These are phyloP conservation scores for Zalaria sp. DNA, from an alignment of 2,329 filamentous ascomycete species.

Conservation along the genomic window DNA sequence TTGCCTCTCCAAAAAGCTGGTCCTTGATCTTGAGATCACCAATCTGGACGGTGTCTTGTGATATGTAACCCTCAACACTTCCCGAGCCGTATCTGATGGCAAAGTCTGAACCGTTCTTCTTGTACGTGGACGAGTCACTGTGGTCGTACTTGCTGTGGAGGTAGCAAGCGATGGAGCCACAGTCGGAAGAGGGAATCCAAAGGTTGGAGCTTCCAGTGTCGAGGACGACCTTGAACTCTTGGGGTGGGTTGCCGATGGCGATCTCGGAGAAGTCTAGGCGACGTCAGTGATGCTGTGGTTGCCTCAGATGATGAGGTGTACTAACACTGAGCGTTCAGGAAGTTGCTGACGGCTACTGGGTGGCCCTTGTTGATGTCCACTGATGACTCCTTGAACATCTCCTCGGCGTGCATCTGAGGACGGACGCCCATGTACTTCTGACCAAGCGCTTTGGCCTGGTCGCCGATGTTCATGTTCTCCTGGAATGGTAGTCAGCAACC, in stretches of 20 bases:
- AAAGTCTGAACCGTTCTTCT: conserved; percentile 85
- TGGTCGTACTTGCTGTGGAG: conserved; percentile 96
- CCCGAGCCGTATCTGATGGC: conserved; percentile 94
- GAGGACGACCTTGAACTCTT: conserved; percentile 95
- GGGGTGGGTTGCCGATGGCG: conserved; percentile 76
- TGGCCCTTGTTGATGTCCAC: conserved; percentile 55
- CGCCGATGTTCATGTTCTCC: conserved; percentile 65
- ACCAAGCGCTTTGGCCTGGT: conserved; percentile 67
- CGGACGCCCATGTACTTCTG: conserved; percentile 93
- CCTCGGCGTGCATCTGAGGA: conserved; percentile 53
- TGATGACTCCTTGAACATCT: conserved; percentile 65
- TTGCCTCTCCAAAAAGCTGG: conserved; percentile 94
- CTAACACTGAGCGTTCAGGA: conserved; percentile 96
- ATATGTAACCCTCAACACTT: conserved; percentile 84
- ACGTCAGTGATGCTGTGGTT: neutral
- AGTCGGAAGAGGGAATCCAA: conserved; percentile 87
- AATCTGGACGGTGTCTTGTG: conserved; percentile 72
- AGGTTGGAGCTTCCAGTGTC: conserved; percentile 98
- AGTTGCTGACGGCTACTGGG: conserved; percentile 85
- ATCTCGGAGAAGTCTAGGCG: conserved; percentile 88
- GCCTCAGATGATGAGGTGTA: conserved; percentile 8
- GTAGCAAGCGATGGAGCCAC: conserved; percentile 94
- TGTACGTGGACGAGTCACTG: conserved; percentile 73
- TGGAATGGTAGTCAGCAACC: conserved; percentile 24
- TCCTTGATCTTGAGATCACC: conserved; percentile 78